Percentiles rank a stretch among this genome's conserved stretches.
These are phyloP conservation scores for Gynostemma pentaphyllum DNA, from an alignment of 306 rosid genomes.

Conservation along the genomic window DNA sequence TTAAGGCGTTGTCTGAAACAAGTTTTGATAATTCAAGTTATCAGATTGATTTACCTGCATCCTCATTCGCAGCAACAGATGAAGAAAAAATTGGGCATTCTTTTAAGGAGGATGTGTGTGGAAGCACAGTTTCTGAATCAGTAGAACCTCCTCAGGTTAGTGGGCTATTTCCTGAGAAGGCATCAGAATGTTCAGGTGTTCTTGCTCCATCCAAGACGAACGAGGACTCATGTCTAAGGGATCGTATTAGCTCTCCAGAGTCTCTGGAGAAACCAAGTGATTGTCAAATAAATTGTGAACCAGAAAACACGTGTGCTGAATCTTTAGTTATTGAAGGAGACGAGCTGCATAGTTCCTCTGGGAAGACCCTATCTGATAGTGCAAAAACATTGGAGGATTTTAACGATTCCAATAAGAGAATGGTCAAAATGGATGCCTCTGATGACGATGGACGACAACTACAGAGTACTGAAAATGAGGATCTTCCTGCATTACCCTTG, in stretches of 20 bases:
- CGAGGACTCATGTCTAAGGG: background rate
- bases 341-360: constrained; percentile 8
- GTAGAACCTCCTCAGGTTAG: background rate
- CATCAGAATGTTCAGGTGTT: background rate
- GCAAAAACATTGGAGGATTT: constrained; percentile 10
- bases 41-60: background rate
- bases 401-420: constrained; percentile 5
- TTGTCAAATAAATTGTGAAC: background rate
- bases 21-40: background rate
- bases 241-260: background rate
- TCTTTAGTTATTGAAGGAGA: constrained; percentile 6
- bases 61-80: background rate
- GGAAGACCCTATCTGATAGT: constrained; percentile 1
- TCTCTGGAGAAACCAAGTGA: background rate
- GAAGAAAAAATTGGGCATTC: background rate
- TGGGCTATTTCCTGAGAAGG: background rate
- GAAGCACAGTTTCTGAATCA: background rate
- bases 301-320: background rate
- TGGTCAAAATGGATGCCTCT: constrained; percentile 6
- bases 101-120: background rate
- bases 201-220: background rate
- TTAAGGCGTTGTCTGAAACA: background rate
- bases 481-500: background rate
- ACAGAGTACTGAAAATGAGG: background rate
- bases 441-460: background rate